These are phyloP conservation scores for Agrocybe pediades DNA, from an alignment of 768 basidiomycete species.

Conservation along the genomic window DNA sequence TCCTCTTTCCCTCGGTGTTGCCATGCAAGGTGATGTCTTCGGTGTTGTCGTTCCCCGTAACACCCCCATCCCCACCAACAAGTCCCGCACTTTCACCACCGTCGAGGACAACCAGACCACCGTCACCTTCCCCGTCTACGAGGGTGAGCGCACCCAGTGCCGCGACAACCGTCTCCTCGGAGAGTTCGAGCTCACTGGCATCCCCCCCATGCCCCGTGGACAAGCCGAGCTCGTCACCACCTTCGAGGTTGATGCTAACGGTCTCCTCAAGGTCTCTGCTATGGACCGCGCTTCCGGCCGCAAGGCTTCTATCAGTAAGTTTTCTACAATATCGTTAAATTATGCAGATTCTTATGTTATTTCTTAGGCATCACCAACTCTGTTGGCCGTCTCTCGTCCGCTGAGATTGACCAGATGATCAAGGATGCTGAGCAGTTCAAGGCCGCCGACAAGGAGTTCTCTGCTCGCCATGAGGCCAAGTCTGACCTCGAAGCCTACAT, in stretches of 20 bases:
- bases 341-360: conserved; percentile 12
- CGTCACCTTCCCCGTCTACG: conserved; percentile 99
- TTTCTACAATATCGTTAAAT: neutral
- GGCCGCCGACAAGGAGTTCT: conserved; percentile 97
- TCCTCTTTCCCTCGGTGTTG: conserved; percentile 95
- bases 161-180: conserved; percentile 99
- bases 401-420: conserved; percentile 99
- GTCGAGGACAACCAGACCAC: conserved; percentile 99
- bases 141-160: conserved; percentile 99
- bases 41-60: conserved; percentile 99
- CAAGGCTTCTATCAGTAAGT: conserved; percentile 95
- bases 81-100: conserved; percentile 98
- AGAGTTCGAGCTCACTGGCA: conserved; percentile 98
- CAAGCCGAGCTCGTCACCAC: conserved; percentile 99
- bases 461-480: conserved; percentile 96
- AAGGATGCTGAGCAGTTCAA: conserved; percentile 99
- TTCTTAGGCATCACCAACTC: conserved; percentile 92
- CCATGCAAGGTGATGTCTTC: conserved; percentile 99
- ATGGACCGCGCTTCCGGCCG: conserved; percentile 98
- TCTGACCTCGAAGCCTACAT: conserved; percentile 98
- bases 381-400: conserved; percentile 95
- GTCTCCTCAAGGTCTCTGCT: conserved; percentile 98
- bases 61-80: conserved; percentile 99
- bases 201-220: conserved; percentile 98
- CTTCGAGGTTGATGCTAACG: conserved; percentile 99